phyloP scores from a whole-genome alignment of 2,329 filamentous ascomycete species.

The Graphilbum ipis-grandicollis region DNA sequence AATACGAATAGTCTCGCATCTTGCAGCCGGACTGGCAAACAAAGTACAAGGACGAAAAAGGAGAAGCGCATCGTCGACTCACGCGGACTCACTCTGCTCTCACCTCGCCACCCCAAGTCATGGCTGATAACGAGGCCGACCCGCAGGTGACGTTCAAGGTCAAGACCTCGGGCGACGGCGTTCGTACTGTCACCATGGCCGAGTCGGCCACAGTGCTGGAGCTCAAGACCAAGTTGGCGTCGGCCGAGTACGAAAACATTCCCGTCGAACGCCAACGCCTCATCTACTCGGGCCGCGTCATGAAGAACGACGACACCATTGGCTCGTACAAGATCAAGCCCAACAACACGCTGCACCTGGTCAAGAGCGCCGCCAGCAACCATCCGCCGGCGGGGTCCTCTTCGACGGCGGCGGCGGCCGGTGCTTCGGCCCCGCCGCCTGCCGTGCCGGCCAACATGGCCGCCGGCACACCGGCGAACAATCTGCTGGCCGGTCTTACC shows the following conservation, averaged over 20 bases:
- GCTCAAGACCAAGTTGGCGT: constrained; percentile 76
- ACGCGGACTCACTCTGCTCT: no score
- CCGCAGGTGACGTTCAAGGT: constrained; percentile 86
- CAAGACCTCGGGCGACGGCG: constrained; percentile 80
- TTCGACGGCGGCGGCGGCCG: background rate
- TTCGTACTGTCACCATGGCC: constrained; percentile 61
- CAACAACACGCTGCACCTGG: constrained; percentile 88
- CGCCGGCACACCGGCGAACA: constrained; percentile 59
- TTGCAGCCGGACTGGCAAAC: no score
- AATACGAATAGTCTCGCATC: no score
- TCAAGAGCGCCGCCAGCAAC: constrained; percentile 91
- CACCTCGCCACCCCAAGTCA: constrained; percentile 16
- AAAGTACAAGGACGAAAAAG: no score
- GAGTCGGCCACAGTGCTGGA: constrained; percentile 63
- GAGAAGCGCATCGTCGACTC: no score
- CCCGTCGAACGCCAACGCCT: constrained; percentile 78
- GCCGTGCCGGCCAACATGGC: constrained; percentile 63
- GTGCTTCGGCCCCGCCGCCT: constrained; percentile 23
- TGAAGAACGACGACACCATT: constrained; percentile 85
- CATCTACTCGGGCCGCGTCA: constrained; percentile 91
- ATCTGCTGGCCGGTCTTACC: constrained; percentile 77
- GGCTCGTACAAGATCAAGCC: constrained; percentile 86
- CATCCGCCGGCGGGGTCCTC: constrained; percentile 31
- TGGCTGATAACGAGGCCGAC: constrained; percentile 55
- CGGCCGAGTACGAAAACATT: constrained; percentile 68